Percentiles rank a stretch among this genome's conserved stretches.
These are phyloP conservation scores for Solanum sparsipilum DNA, from an alignment of 257 asterid genomes.

Conservation along the genomic window DNA sequence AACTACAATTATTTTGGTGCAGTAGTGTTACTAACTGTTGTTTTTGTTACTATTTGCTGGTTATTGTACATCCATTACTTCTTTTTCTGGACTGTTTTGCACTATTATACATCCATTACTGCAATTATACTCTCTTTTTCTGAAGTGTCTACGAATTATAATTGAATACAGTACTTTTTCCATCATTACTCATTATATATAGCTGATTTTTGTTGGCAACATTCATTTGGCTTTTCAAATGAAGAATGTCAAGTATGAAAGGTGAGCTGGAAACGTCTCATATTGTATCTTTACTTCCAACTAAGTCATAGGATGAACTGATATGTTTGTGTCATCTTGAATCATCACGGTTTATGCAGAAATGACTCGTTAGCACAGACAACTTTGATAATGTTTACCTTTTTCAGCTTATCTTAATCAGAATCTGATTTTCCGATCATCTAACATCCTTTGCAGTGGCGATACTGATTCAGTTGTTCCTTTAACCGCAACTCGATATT, in stretches of 20 bases:
- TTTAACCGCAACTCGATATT: slow-evolving; percentile 85
- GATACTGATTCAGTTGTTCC: slow-evolving; percentile 96
- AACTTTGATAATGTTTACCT: background rate
- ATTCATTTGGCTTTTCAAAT: background rate
- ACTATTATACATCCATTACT: background rate
- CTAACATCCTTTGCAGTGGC: slow-evolving; percentile 40
- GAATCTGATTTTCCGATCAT: background rate
- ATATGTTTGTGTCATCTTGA: background rate
- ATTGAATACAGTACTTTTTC: background rate
- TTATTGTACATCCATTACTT: background rate
- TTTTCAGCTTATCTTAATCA: background rate
- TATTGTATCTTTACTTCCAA: background rate
- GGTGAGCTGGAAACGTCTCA: background rate
- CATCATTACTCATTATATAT: background rate
- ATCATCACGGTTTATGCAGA: background rate
- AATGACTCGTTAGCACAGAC: background rate
- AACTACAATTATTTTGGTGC: background rate
- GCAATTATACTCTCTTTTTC: background rate
- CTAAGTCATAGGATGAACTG: background rate
- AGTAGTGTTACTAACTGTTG: background rate
- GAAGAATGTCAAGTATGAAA: background rate
- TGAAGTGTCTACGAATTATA: background rate
- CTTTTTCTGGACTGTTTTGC: background rate
- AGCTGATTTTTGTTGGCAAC: background rate
- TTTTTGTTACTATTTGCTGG: background rate